phyloP scores from a whole-genome alignment of 345 rosid species.

The Rhodamnia rubescens region DNA sequence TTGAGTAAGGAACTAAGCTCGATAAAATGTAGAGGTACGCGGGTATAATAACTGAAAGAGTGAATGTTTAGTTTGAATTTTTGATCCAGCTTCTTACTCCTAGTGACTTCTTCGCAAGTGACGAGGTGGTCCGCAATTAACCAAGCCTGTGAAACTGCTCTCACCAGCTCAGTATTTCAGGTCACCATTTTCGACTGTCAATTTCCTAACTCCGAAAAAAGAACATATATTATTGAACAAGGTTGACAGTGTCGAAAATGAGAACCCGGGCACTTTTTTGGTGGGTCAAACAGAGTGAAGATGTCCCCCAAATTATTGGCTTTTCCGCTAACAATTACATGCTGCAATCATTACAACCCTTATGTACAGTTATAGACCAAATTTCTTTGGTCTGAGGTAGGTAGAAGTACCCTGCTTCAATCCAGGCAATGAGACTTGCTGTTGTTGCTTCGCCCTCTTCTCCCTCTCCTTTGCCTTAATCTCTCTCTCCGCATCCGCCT shows the following conservation, averaged over 20 bases:
- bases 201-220: background rate
- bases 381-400: slow-evolving; percentile 68
- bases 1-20: background rate
- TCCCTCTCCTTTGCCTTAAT: slow-evolving; percentile 20
- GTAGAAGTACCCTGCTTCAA: slow-evolving; percentile 44
- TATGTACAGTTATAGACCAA: slow-evolving; percentile 60
- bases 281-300: background rate
- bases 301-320: background rate
- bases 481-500: slow-evolving; percentile 48
- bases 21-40: background rate
- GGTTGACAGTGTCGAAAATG: background rate
- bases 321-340: background rate
- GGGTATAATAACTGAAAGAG: background rate
- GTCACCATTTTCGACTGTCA: background rate
- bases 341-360: background rate
- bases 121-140: background rate
- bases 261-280: background rate
- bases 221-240: background rate
- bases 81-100: background rate
- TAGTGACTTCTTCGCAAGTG: background rate
- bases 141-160: background rate
- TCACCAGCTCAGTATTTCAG: background rate
- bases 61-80: background rate
- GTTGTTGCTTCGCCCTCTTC: slow-evolving; percentile 66
- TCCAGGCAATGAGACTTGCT: slow-evolving; percentile 59